Evolutionary conservation across 1,139 yeast species (phyloP), one percentile per base, ranked within the genome.

Genomic region (Hyphopichia khmerensis): DNA sequence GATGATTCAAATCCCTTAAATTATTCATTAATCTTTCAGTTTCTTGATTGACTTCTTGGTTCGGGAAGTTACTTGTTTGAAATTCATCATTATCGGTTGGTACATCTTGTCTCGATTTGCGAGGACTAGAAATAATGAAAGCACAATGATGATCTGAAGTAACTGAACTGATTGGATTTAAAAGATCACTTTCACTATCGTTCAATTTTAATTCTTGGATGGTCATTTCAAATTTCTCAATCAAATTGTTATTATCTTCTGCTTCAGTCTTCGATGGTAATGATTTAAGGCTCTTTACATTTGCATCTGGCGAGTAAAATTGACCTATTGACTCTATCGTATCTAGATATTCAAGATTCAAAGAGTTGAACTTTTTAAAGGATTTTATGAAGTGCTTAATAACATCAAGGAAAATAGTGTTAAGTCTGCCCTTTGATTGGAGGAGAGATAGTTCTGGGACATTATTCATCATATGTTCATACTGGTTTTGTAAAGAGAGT

Each of bases 121-220:
- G 50, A 0, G 78, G 77, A 51, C 76, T 70, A 0, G 77, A 69
- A 19, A 69, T 50, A 19, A 72, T 64, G 39, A 65, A 70, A 5
- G 66, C 58, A 34, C 48, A 43, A 18, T 57, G 48, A 33, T 60
- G 62, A n/a, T 51, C 51, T 3, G 32, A 17, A 13, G 39, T 36
- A 9, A 38, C 45, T 39, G 40, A 43, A 23, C 44, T 43, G 11
- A 42, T 39, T 10, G 38, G 14, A n/a, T 33, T 29, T 9, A 37
- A 42, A 37, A 36, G 41, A 32, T 27, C 45, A 29, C 40, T 39
- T 32, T 42, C 44, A 2, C 46, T 43, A 6, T 42, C 43, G 11
- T 48, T 42, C 27, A 51, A 36, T 26, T 57, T 60, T 21, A 67
- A 45, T 17, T 51, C 48, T 35, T 51, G 55, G 2, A 67, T 39